Evolutionary conservation across 345 rosid species (phyloP).

Genomic region (Adansonia digitata): DNA sequence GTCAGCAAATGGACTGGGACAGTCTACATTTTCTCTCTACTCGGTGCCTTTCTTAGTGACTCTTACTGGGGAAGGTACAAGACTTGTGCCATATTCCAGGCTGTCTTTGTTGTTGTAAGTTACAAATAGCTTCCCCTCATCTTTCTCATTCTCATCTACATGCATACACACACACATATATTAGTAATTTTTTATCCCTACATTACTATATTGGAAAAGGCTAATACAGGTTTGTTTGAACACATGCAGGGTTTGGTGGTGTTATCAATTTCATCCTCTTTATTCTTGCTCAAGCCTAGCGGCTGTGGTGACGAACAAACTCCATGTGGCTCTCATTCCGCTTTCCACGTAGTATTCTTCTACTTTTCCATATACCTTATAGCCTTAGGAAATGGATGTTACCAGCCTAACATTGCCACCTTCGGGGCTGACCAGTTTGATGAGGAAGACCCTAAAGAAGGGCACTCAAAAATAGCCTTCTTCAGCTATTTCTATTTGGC

Average conservation of each 20-base stretch:
- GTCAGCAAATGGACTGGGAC: conserved; percentile 99
- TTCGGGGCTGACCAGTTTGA: conserved; percentile 98
- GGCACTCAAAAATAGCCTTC: conserved; percentile 74
- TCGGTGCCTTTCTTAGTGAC: conserved; percentile 96
- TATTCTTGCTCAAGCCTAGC: conserved; percentile 57
- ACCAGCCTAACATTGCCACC: conserved; percentile 91
- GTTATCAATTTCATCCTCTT: conserved; percentile 53
- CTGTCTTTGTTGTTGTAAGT: conserved; percentile 76
- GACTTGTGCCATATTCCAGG: conserved; percentile 89
- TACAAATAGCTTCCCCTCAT: neutral
- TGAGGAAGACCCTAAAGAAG: conserved; percentile 76
- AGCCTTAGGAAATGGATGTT: conserved; percentile 93
- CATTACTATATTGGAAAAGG: neutral
- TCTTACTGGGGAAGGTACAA: conserved; percentile 97
- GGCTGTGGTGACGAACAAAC: conserved; percentile 65
- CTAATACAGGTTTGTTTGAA: neutral
- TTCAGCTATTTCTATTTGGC: conserved; percentile 96
- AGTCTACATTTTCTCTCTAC: conserved; percentile 85
- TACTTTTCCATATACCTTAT: conserved; percentile 71
- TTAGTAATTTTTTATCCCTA: neutral
- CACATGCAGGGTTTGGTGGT: conserved; percentile 61
- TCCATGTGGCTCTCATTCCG: conserved; percentile 66
- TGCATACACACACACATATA: neutral
- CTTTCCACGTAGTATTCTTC: conserved; percentile 41
- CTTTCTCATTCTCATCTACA: neutral